phyloP scores from a whole-genome alignment of 2,329 filamentous ascomycete genomes.

The Tricladium varicosporioides region DNA sequence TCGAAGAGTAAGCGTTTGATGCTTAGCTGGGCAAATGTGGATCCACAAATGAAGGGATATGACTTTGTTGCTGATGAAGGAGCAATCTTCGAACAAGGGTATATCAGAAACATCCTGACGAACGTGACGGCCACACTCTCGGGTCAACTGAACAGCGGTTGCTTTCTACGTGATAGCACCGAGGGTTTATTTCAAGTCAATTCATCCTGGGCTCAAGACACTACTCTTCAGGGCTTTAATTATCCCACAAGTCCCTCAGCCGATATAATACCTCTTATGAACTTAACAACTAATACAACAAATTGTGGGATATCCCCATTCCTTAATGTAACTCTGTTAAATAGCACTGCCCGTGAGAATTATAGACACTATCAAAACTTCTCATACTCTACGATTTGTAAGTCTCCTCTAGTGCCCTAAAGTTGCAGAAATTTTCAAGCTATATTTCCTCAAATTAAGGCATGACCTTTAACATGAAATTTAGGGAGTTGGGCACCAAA shows the following conservation, averaged over 20 bases:
- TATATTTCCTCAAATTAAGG: too few species aligned
- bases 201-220: slow-evolving; percentile 50
- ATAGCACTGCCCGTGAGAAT: slow-evolving; percentile 47
- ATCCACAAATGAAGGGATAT: slow-evolving; percentile 55
- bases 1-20: slow-evolving; percentile 51
- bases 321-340: slow-evolving; percentile 54
- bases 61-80: slow-evolving; percentile 49
- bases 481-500: slow-evolving; percentile 55
- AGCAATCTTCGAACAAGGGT: slow-evolving; percentile 49
- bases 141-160: slow-evolving; percentile 48
- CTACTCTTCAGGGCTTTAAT: slow-evolving; percentile 30
- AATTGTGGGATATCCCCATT: slow-evolving; percentile 60
- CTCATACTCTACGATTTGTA: slow-evolving; percentile 49
- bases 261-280: slow-evolving; percentile 34
- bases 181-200: slow-evolving; percentile 43
- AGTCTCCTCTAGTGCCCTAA: background rate
- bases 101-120: slow-evolving; percentile 39
- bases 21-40: slow-evolving; percentile 53
- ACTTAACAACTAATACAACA: slow-evolving; percentile 40
- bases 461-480: too few species aligned
- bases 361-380: slow-evolving; percentile 48
- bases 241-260: slow-evolving; percentile 29
- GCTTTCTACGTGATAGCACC: slow-evolving; percentile 47
- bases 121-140: slow-evolving; percentile 35
- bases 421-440: too few species aligned